These are phyloP conservation scores for Didymella sp. DNA, from an alignment of 2,329 filamentous ascomycete species.

Conservation along the genomic window DNA sequence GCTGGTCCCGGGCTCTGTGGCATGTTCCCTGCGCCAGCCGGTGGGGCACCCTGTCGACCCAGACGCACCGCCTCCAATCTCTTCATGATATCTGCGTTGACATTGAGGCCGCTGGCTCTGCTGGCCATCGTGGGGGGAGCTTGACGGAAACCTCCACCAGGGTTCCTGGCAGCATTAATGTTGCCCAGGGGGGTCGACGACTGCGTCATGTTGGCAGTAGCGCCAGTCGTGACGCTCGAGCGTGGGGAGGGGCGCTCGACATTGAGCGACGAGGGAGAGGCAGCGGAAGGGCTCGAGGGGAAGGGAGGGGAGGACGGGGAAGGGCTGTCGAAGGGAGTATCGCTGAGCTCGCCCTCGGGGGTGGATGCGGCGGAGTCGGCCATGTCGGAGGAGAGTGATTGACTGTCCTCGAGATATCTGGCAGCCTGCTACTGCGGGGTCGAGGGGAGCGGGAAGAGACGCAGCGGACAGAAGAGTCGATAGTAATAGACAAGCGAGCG, in stretches of 20 bases:
- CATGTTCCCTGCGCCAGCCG: constrained; percentile 31
- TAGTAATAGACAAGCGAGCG: constrained; percentile 15
- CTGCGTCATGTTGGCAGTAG: constrained; percentile 67
- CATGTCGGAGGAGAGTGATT: constrained; percentile 31
- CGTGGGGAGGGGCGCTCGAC: constrained; percentile 61
- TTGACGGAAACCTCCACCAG: constrained; percentile 36
- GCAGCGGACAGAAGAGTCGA: constrained; percentile 12
- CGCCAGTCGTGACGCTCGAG: constrained; percentile 63
- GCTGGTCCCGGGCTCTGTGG: constrained; percentile 39
- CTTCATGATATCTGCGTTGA: constrained; percentile 67
- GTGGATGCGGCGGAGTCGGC: constrained; percentile 39
- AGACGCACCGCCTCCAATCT: constrained; percentile 74
- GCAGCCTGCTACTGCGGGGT: constrained; percentile 29
- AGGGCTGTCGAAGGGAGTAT: constrained; percentile 42
- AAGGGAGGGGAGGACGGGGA: constrained; percentile 41
- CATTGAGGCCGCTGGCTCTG: constrained; percentile 59
- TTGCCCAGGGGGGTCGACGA: constrained; percentile 86
- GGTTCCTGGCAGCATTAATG: constrained; percentile 71
- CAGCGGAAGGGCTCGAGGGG: constrained; percentile 31
- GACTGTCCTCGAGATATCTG: constrained; percentile 5
- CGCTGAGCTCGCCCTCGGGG: constrained; percentile 42
- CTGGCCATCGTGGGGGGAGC: constrained; percentile 53
- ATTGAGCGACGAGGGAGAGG: constrained; percentile 30
- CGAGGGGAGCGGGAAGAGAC: constrained; percentile 10
- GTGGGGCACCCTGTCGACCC: constrained; percentile 66